Evolutionary conservation across 2,329 filamentous ascomycete genomes (phyloP), one percentile per base, ranked within the genome.

Genomic region (Monosporascus sp.): DNA sequence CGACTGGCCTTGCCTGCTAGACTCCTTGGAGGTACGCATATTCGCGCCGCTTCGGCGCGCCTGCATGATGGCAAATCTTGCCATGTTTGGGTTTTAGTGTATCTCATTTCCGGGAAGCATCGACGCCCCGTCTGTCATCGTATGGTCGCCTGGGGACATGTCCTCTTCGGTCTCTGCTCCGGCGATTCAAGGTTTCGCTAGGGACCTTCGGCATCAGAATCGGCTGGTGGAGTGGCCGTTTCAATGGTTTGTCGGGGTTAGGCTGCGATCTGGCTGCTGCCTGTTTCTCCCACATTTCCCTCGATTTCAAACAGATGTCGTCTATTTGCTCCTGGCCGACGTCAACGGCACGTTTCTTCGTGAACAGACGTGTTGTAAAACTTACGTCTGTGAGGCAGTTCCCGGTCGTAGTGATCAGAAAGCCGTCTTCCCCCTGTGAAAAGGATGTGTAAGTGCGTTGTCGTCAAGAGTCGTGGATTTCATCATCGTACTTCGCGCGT

Each of bases 271-370:
- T 75, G 41, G 78, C 79, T 16, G 78, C 78, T 17, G 77, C 78
- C 65, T 83, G 78, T 59, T 70, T 76, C 58, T 83, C 78, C 80
- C 80, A 84, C 56, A 81, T 71, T 52, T 82, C 78, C 56, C 75
- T 80, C 37, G 81, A 83, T 65, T 83, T 83, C 56, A 73, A 67
- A 66, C 81, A 84, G 52, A 84, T 82, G 61, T 84, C 81, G 62
- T 84, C 80, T 58, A 84, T 84, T 73, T 84, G 81, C 69, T 83
- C 81, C 81, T 84, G 27, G 27, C 2, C 27, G 27, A 11, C 27
- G 27, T 31, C 27, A 31, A 31, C 27, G 4, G 27, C 9, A 14
- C 27, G 9, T 31, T 31, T 14, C 27, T 31, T 14, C 27, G 11
- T 31, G 61, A 52, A 52, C 41, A 52, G 48, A 48, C 53, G 57